These are phyloP conservation scores for Leptographium flavum DNA, from an alignment of 2,329 filamentous ascomycete species.

Conservation along the genomic window DNA sequence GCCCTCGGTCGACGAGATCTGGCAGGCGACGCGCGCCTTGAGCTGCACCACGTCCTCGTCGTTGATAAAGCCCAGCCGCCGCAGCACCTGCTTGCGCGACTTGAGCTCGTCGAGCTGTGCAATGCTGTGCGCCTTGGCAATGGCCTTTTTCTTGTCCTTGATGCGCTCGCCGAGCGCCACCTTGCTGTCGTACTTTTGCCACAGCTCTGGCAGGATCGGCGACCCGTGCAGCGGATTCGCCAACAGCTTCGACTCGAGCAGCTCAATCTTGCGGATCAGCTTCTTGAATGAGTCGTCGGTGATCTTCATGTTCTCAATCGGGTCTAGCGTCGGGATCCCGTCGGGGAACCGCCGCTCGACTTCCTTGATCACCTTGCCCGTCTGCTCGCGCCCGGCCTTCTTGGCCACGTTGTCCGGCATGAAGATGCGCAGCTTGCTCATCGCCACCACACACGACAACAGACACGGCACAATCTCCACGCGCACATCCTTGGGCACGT, in stretches of 20 bases:
- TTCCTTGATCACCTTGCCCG: slow-evolving; percentile 60
- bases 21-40: slow-evolving; percentile 92
- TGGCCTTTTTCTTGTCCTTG: slow-evolving; percentile 78
- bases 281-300: slow-evolving; percentile 87
- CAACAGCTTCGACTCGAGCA: slow-evolving; percentile 78
- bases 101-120: slow-evolving; percentile 94
- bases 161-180: slow-evolving; percentile 62
- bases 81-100: slow-evolving; percentile 85
- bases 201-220: slow-evolving; percentile 67
- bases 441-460: slow-evolving; percentile 69
- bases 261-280: slow-evolving; percentile 87
- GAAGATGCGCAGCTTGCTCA: slow-evolving; percentile 74
- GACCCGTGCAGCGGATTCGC: slow-evolving; percentile 87
- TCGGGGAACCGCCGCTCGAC: slow-evolving; percentile 82
- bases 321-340: slow-evolving; percentile 76
- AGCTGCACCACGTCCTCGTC: slow-evolving; percentile 90
- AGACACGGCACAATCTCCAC: slow-evolving; percentile 79
- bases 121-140: slow-evolving; percentile 70
- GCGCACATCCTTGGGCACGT: slow-evolving; percentile 20
- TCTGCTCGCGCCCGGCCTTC: slow-evolving; percentile 48
- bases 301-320: slow-evolving; percentile 93
- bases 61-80: slow-evolving; percentile 89
- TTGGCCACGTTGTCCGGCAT: slow-evolving; percentile 63
- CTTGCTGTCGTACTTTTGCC: slow-evolving; percentile 77
- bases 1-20: slow-evolving; percentile 82